Conservation (phyloP, 345 rosid genomes). For the rapeseed (Brassica napus) region DNA sequence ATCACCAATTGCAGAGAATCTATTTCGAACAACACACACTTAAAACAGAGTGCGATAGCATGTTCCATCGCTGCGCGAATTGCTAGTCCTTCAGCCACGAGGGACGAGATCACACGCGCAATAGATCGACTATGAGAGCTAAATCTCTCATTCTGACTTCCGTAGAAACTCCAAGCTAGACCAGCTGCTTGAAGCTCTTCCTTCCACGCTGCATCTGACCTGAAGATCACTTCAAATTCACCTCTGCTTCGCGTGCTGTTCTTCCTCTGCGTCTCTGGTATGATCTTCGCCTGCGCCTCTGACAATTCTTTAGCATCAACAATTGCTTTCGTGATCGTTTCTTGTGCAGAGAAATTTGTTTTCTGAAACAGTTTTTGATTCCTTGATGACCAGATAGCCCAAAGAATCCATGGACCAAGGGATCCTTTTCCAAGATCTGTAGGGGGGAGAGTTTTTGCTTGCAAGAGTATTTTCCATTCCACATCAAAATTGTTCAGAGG, state of each 20-base stretch:
- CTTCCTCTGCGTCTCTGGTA: too few species aligned
- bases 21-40: too few species aligned
- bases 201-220: background rate
- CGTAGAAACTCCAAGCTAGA: background rate
- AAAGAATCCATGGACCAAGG: background rate
- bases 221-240: background rate
- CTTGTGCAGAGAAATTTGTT: background rate
- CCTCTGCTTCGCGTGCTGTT: background rate
- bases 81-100: too few species aligned
- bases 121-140: background rate
- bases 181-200: background rate
- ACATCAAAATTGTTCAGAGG: background rate
- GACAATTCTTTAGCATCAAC: background rate
- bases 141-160: background rate
- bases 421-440: background rate
- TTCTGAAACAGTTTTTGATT: background rate
- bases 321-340: background rate
- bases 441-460: background rate
- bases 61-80: too few species aligned
- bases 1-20: too few species aligned
- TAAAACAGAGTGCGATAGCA: too few species aligned
- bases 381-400: background rate
- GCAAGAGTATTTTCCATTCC: background rate
- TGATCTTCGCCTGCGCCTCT: background rate
- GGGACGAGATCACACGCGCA: too few species aligned